Evolutionary conservation across 208 protist species (phyloP), one percentile per base, ranked within the genome.

Genomic region (Crithidia fasciculata): DNA sequence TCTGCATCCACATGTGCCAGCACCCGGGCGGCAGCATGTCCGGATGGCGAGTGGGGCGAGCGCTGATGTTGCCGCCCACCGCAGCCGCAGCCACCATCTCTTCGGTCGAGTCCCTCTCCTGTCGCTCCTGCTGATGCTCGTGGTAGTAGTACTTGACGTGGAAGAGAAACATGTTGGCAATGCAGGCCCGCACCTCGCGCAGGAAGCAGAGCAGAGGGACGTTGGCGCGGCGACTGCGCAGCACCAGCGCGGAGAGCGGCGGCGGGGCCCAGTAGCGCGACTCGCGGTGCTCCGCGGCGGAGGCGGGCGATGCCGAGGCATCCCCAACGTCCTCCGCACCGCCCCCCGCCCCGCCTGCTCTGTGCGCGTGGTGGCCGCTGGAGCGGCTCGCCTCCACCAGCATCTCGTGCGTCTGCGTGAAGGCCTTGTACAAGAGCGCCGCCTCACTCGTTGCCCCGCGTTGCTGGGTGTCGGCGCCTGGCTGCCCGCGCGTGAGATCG

Each of bases 161-260:
- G 62, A 78, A 69, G 69, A 79, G 49, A 47, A 85, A 66, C 19
- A 82, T 41, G 15, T 44, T 70, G 43, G n/a, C 66, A 37, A 57
- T 69, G 49, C 83, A 76, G 12, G 80, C 73, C 6, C 88, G 83
- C 56, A 87, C 47, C 67, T 93, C 88, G 1, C 88, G 88, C 65
- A 93, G 64, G 69, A 91, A 90, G 74, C 88, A 93, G 37, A 93
- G 78, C 19, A 91, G 83, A 9, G 88, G 85, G 52, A 93, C 86
- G 67, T 93, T 89, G 50, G 88, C 85, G 56, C 84, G 83, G 41
- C 81, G 69, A 45, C 63, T 71, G 47, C 84, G 81, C 37, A 86
- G 71, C 5, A 72, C 39, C 4, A 80, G n/a, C 8, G 72, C 60
- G 7, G 63, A 8, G 12, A 83, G 52, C 57, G 78, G 78, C 7